Evolutionary conservation across 345 rosid species (phyloP).

Genomic region (Eucalyptus regnans): DNA sequence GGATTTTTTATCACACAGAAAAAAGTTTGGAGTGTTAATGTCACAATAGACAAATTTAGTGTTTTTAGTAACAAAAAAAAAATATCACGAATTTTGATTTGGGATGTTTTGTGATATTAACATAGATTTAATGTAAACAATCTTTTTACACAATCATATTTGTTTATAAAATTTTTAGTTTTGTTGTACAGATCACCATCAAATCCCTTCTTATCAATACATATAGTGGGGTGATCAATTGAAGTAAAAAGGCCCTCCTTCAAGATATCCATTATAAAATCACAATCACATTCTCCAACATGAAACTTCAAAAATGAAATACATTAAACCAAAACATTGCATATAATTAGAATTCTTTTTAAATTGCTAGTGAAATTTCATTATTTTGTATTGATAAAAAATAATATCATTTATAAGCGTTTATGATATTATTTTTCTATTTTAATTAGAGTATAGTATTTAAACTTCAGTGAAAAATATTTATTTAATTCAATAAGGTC

Average conservation of each 20-base stretch:
- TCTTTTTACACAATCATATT: too few relatives aligned
- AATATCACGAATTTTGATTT: too few relatives aligned
- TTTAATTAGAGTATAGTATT: not conserved
- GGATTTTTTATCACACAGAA: fast-evolving
- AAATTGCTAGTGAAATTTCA: not conserved
- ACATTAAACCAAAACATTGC: not conserved
- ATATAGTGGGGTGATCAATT: not conserved
- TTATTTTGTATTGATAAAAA: too few relatives aligned
- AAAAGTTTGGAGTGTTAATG: not conserved
- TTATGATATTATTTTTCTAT: not conserved
- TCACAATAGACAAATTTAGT: not conserved
- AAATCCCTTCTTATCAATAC: not conserved
- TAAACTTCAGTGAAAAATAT: not conserved
- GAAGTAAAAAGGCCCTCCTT: not conserved
- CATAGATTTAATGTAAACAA: fast-evolving
- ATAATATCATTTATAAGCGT: too few relatives aligned
- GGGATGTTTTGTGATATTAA: not conserved
- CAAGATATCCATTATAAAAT: not conserved
- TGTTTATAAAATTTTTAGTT: too few relatives aligned
- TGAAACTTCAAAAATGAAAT: too few relatives aligned
- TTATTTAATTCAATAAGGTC: not conserved
- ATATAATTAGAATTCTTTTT: too few relatives aligned
- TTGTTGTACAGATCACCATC: not conserved
- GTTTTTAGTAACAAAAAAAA: too few relatives aligned
- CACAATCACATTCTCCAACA: not conserved